Conservation (phyloP, 495 filamentous ascomycete species). For the Penicillium herquei region DNA sequence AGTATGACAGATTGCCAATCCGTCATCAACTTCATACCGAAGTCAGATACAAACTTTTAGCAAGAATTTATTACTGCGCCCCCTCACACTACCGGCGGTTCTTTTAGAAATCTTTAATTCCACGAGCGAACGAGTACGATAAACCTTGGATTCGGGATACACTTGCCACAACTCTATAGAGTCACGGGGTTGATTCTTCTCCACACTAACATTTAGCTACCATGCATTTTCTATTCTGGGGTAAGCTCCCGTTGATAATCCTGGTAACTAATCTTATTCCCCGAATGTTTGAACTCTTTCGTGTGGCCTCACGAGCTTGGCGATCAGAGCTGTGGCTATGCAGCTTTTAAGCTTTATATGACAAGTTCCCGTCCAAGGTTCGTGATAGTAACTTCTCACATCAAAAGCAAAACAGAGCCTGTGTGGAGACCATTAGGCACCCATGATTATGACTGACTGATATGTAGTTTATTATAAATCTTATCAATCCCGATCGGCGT, state of each 20-base stretch:
- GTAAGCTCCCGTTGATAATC: background rate
- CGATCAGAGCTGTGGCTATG: background rate
- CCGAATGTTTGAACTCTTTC: background rate
- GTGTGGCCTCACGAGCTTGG: background rate
- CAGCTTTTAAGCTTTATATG: background rate
- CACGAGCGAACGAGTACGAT: background rate
- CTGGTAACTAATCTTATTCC: background rate
- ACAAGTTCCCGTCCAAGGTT: background rate
- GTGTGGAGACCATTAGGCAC: no score
- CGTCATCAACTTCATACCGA: background rate
- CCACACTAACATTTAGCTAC: background rate
- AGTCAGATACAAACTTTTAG: background rate
- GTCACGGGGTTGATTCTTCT: no score
- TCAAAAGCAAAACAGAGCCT: no score
- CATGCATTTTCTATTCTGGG: background rate
- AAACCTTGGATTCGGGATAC: background rate
- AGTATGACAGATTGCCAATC: constrained; percentile 2
- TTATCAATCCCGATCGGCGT: no score
- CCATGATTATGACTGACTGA: no score
- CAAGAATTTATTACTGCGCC: background rate
- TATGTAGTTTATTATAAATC: no score
- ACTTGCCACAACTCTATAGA: background rate
- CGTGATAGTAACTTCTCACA: no score
- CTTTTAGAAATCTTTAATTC: background rate
- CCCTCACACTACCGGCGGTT: background rate